phyloP scores from a whole-genome alignment of 495 filamentous ascomycete species.

The Podospora anserina region DNA sequence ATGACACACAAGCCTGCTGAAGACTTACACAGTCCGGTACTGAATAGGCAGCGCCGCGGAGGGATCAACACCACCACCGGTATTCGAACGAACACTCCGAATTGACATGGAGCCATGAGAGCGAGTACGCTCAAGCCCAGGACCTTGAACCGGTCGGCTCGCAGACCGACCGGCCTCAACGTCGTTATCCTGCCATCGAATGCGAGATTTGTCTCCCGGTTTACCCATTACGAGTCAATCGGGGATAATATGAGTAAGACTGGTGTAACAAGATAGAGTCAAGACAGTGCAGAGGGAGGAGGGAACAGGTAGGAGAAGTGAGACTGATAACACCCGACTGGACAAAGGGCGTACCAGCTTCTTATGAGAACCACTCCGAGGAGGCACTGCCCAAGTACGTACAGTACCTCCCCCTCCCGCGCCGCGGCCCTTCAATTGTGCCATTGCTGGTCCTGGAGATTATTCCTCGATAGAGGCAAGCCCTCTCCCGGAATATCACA shows the following conservation, averaged over 20 bases:
- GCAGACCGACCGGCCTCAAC: constrained; percentile 19
- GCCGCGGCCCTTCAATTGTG: too few relatives aligned
- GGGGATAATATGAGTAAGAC: neutral
- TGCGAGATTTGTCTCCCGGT: constrained; percentile 14
- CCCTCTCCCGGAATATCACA: neutral
- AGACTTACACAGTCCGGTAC: constrained; percentile 43
- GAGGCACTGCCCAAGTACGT: neutral
- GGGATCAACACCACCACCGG: constrained; percentile 39
- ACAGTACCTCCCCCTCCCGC: neutral
- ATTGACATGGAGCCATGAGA: constrained; percentile 42
- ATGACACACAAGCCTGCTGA: neutral
- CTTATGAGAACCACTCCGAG: neutral
- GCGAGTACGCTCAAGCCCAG: constrained; percentile 28
- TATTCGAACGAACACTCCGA: constrained; percentile 32
- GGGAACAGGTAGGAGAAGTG: neutral
- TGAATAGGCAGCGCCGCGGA: constrained; percentile 51
- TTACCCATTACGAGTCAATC: constrained; percentile 3
- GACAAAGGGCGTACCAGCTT: neutral
- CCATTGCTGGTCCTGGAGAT: neutral
- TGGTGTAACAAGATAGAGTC: neutral
- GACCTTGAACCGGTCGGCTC: neutral
- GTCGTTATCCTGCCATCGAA: constrained; percentile 39
- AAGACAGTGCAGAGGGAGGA: neutral
- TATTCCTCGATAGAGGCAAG: neutral
- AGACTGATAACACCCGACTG: neutral